A percentile compares a stretch with the other conserved stretches of the same genome.
Conservation (phyloP, 169 alveolate species). For the Eimeria brunetti region DNA sequence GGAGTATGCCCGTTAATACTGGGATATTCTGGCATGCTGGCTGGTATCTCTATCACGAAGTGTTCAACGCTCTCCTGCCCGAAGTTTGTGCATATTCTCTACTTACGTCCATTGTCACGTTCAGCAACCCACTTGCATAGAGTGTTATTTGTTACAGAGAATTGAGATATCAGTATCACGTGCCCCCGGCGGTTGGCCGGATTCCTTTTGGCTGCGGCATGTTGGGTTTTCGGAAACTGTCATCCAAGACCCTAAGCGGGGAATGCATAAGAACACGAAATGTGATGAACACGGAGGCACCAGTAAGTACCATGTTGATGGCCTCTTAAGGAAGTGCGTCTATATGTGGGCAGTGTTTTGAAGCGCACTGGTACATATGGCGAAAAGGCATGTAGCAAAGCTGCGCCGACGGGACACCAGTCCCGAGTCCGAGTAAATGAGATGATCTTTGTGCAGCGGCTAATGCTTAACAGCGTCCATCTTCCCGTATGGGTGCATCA, state of each 20-base stretch:
- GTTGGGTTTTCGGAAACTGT: not conserved
- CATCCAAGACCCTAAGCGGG: not conserved
- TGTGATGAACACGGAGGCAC: not conserved
- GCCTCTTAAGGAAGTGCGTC: not conserved
- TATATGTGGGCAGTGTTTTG: not conserved
- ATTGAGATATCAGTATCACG: not conserved
- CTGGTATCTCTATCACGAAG: not conserved
- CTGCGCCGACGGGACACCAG: not conserved
- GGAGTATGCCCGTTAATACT: not conserved
- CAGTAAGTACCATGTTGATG: not conserved
- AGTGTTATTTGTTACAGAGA: no score
- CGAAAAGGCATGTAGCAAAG: not conserved
- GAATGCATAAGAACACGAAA: not conserved
- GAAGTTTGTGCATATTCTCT: not conserved
- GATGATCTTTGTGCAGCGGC: not conserved
- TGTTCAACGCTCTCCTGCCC: not conserved
- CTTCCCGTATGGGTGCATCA: not conserved
- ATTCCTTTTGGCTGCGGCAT: not conserved
- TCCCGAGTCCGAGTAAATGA: not conserved
- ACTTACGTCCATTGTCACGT: not conserved
- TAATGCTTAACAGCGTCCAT: not conserved
- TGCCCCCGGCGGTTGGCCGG: not conserved
- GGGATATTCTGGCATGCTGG: no score
- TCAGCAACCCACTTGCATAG: not conserved
- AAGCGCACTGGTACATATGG: not conserved